These are phyloP conservation scores for Luvunga scandens DNA, from an alignment of 345 rosid species.

Conservation along the genomic window DNA sequence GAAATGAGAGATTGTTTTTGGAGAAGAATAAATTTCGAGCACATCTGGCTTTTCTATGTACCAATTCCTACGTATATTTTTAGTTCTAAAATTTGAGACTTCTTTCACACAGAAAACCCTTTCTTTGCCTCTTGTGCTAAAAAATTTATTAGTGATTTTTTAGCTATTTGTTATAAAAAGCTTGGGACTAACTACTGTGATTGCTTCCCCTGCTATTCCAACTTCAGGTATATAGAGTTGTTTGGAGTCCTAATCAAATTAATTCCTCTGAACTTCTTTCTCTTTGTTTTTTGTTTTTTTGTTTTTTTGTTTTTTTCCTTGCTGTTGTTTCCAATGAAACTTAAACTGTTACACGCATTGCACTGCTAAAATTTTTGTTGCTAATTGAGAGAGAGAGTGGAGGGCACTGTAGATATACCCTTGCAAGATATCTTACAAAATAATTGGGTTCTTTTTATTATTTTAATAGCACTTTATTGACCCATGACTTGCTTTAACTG, in stretches of 20 bases:
- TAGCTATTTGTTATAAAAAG: too few species aligned
- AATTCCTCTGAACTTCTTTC: not conserved
- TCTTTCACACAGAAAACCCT: not conserved
- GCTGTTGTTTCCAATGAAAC: too few species aligned
- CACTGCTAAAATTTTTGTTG: too few species aligned
- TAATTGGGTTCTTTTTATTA: not conserved
- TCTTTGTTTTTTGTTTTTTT: too few species aligned
- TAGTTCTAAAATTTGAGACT: not conserved
- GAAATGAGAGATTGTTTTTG: not conserved
- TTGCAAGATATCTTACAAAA: too few species aligned
- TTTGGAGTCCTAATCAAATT: not conserved
- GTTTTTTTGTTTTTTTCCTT: too few species aligned
- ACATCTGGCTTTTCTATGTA: too few species aligned
- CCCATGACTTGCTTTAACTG: not conserved
- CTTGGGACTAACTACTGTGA: not conserved
- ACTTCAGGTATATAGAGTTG: not conserved
- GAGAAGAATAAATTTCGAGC: not conserved
- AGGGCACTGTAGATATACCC: too few species aligned
- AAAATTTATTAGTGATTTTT: too few species aligned
- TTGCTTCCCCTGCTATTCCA: not conserved
- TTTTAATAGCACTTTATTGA: conserved; percentile 5
- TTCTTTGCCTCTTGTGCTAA: not conserved
- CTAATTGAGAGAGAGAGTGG: too few species aligned
- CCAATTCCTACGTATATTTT: too few species aligned
- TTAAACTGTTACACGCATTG: too few species aligned